Evolutionary conservation across 2,329 filamentous ascomycete genomes (phyloP).

Genomic region (Coleophoma crateriformis): DNA sequence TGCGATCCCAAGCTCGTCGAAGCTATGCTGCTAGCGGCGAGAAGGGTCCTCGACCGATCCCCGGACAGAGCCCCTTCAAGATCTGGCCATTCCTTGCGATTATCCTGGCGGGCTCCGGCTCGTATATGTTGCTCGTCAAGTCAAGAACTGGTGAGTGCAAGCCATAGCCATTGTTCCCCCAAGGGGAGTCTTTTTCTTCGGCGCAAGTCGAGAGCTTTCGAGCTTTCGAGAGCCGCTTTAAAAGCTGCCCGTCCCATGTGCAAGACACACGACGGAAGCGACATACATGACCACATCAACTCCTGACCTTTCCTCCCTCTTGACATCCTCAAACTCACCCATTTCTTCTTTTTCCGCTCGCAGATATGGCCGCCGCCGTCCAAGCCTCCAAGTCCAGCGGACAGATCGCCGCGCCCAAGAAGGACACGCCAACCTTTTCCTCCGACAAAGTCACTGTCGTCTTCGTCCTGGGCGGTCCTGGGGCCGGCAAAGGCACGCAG

Average conservation of each 20-base stretch:
- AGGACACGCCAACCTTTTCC: conserved; percentile 64
- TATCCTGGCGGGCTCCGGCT: conserved; percentile 38
- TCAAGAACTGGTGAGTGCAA: conserved; percentile 31
- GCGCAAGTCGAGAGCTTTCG: not conserved
- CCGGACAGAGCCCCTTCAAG: conserved; percentile 26
- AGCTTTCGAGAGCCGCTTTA: conserved; percentile 22
- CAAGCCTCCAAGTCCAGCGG: conserved; percentile 1
- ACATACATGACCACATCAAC: not conserved
- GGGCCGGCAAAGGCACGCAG: conserved; percentile 94
- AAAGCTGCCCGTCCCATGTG: not conserved
- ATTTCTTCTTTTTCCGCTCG: not conserved
- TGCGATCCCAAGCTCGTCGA: conserved; percentile 14
- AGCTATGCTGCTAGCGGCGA: conserved; percentile 21
- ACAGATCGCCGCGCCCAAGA: conserved; percentile 42
- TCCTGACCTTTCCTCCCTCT: not conserved
- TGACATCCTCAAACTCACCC: not conserved
- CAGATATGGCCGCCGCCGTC: conserved; percentile 33
- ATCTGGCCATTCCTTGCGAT: conserved; percentile 34
- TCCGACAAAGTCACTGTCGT: conserved; percentile 78
- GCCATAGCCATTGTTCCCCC: not conserved
- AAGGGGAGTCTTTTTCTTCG: not conserved
- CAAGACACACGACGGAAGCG: not conserved
- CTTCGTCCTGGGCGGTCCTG: conserved; percentile 93
- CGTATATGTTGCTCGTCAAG: conserved; percentile 45
- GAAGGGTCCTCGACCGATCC: conserved; percentile 20